A percentile compares a stretch with the other conserved stretches of the same genome.
phyloP scores from a whole-genome alignment of 2,329 filamentous ascomycete genomes.

The Massarina eburnea region DNA sequence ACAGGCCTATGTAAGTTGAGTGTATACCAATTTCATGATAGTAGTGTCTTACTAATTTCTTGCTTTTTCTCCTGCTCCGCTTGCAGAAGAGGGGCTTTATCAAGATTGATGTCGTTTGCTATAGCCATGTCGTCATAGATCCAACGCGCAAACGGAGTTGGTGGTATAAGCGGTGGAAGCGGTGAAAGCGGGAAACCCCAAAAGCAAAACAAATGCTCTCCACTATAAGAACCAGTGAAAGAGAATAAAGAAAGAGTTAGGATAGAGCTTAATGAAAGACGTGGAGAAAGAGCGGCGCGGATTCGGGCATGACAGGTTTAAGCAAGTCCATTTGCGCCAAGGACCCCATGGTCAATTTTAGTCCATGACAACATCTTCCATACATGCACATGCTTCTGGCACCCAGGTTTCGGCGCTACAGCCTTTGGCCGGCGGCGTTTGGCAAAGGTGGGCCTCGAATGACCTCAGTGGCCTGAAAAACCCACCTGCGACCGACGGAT shows the following conservation, averaged over 20 bases:
- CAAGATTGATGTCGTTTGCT: neutral
- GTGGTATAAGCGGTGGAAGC: no score
- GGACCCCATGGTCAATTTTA: neutral
- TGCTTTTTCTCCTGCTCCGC: slow-evolving; percentile 1
- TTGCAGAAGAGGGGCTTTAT: neutral
- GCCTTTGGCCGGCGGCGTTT: neutral
- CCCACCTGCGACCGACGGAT: neutral
- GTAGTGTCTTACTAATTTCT: neutral
- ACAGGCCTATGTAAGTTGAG: neutral
- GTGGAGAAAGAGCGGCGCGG: neutral
- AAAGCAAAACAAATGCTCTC: neutral
- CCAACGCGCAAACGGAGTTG: neutral
- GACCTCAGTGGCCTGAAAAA: neutral
- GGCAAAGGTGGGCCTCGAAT: neutral
- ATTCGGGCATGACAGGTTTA: neutral
- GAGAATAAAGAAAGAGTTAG: neutral
- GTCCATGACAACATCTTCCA: neutral
- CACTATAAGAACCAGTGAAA: neutral
- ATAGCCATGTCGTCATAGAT: neutral
- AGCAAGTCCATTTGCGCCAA: neutral
- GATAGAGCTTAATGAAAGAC: neutral
- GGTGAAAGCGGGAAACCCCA: no score
- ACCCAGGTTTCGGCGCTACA: neutral
- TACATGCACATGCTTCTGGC: neutral
- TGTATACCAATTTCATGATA: neutral